Base-by-base conservation (phyloP, 2,329 filamentous ascomycete species). In the Lithohypha guttulata region DNA sequence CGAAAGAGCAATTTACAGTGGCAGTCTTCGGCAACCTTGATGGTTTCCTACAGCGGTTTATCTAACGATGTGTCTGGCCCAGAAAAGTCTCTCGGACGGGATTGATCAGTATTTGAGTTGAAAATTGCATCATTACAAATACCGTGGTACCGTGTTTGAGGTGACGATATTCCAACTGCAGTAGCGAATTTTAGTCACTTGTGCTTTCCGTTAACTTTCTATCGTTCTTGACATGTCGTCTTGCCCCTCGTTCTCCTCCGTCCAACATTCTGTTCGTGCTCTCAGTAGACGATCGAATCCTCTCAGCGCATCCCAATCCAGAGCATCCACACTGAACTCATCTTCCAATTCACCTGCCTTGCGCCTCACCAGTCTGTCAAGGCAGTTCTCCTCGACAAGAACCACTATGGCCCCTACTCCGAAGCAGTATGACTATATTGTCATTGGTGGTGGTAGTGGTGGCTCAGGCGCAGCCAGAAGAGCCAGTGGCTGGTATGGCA, bases 341-440 rank as follows among this genome's bases (percentile, higher is more conserved):
- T 25, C 20, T 17, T n/a, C 26, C 26, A 17, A 23, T 20, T 38
- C 35, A 23, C 26, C 35, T 21, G 25, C 27, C 7, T 23, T 18
- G 4, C 35, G 35, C 35, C 58, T 68, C 19, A 52, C 57, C 29
- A 56, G 57, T 13, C 47, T 68, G 13, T 54, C 62, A 3, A 55
- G 59, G 41, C 65, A 67, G 33, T 61, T 68, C 42, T 56, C 60
- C 18, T 55, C 54, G 5, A 54, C 55, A 8, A 42, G 55, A 10
- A 31, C 37, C 18, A 54, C 44, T 39, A 69, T 69, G 66, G 60
- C 65, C 43, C 66, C 68, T 17, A 57, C 64, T 26, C 55, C 59
- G 17, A 62, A 65, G 44, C 60, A 64, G 42, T 72, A 70, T 51
- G 70, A 73, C 51, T 73, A 70, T 48, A 68, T 73, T 41, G 68